Conservation (phyloP, 805 yeast genomes). For the Wickerhamiella azyma region DNA sequence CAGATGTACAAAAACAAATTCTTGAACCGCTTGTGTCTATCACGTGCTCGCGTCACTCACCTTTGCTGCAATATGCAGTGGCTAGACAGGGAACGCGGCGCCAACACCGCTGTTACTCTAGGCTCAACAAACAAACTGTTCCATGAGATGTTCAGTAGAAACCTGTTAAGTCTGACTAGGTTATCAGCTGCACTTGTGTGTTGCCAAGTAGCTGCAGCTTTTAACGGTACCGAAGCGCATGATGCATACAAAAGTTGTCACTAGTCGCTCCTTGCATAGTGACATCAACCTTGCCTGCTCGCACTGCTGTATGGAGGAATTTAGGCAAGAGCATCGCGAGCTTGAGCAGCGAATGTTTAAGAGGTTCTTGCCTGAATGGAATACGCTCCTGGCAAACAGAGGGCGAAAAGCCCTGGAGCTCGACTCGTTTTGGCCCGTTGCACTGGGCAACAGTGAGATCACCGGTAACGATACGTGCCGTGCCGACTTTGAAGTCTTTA, state of each 20-base stretch:
- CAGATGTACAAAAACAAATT: no score
- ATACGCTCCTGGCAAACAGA: slow-evolving; percentile 38
- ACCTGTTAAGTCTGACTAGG: no score
- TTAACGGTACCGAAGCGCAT: no score
- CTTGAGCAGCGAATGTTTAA: neutral
- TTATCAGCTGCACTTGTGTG: neutral
- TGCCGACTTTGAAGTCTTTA: slow-evolving; percentile 62
- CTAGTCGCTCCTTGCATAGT: neutral
- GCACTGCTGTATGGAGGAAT: neutral
- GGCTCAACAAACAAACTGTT: neutral
- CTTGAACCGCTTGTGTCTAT: neutral
- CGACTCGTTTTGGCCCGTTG: slow-evolving; percentile 78
- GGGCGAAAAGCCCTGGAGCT: slow-evolving; percentile 36
- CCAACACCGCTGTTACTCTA: neutral
- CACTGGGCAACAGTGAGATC: slow-evolving; percentile 60
- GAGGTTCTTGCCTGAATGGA: neutral
- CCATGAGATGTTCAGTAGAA: no score
- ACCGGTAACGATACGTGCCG: slow-evolving; percentile 62
- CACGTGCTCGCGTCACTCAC: neutral
- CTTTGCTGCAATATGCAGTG: neutral
- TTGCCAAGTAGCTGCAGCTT: no score
- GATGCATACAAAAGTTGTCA: neutral
- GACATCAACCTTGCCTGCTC: neutral
- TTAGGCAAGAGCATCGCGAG: neutral
- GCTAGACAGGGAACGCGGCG: no score